Base-by-base conservation (phyloP, 352 stramenopile species). In the Lagenidium giganteum region DNA sequence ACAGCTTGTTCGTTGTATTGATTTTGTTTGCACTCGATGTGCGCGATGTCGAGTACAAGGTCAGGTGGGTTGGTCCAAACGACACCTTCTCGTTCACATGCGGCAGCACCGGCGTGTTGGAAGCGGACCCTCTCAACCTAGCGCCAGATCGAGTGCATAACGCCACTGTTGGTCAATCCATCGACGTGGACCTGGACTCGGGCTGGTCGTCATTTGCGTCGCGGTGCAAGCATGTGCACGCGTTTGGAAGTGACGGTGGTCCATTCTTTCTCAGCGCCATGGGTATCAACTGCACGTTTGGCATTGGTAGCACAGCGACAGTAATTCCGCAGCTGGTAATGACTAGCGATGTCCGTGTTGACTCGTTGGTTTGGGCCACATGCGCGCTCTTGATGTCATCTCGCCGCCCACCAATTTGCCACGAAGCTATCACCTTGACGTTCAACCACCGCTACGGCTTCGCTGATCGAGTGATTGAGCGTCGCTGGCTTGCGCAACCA, bases 11-110 rank as follows among this genome's bases (percentile, higher is more conserved):
- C 27, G 35, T 63, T 18, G 47, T 47, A n/a, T 42, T 63, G 22
- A 37, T 37, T 24, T 32, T 49, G 4, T 47, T 48, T 28, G 47
- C 23, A 8, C 40, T 55, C 14, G 48, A 56, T 12, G 4, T 56
- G 22, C 30, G 48, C 14, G 49, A 57, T 47, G 34, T 57, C 6
- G 41, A 51, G 21, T 57, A 51, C 41, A 57, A 57, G 34, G 30
- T 47, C 17, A 27, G 43, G 22, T 42, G 46, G 49, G 33, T 57
- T 18, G 49, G 49, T 0, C 49, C 49, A 5, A 40, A 44, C 27
- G 41, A 57, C 25, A 31, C 49, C 33, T 51, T 41, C 35, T 51
- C 49, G 7, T 57, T 57, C 54, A 35, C 54, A 14, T 32, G 28
- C 28, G 28, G 47, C 29, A 42, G 37, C 16, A 29, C 29, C 25